Evolutionary conservation across 306 rosid species (phyloP), one percentile per base, ranked within the genome.

Genomic region (Delonix regia): DNA sequence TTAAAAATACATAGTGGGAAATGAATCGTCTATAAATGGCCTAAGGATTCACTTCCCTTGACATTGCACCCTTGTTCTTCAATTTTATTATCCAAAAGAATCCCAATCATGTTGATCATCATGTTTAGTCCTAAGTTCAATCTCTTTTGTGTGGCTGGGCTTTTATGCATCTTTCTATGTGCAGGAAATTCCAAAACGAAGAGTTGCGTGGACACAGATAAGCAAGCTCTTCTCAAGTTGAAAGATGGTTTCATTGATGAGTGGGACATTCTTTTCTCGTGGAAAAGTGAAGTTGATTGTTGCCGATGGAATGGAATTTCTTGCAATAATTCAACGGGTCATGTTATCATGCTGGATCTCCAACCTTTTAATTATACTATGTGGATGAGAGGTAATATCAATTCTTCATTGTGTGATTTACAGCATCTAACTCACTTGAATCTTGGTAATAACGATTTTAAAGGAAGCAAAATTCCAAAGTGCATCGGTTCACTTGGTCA

Each of bases 251-350:
- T 72, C 49, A 28, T 10, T 56, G 6, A 49, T 76, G 34, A 39
- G 28, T 4, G 12, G 0, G 2, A 8, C 0, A 2, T 0, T 22
- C 34, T 47, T 8, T 70, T 56, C 33, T 67, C 63, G 5, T 79
- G 76, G 71, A 72, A 39, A 0, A 55, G 53, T 55, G 49, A 71
- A 6, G 75, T 62, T 62, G 69, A 77, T 53, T 82, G 82, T 24
- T 82, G 85, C 76, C 3, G 5, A 1, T 82, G 79, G 79, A 16
- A 45, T 33, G 79, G 82, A 55, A 36, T 77, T 25, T 65, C 80
- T 6, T 78, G 82, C 9, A 12, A 78, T 25, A 48, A 78, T 19
- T 45, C 73, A 38, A 83, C 83, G 3, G 34, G 52, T 18, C 71
- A 72, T 47, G 79, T 82, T 0, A 77, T 47, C 14, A 2, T 0